Conservation (phyloP, 2,329 filamentous ascomycete species). For the Alternaria atra region DNA sequence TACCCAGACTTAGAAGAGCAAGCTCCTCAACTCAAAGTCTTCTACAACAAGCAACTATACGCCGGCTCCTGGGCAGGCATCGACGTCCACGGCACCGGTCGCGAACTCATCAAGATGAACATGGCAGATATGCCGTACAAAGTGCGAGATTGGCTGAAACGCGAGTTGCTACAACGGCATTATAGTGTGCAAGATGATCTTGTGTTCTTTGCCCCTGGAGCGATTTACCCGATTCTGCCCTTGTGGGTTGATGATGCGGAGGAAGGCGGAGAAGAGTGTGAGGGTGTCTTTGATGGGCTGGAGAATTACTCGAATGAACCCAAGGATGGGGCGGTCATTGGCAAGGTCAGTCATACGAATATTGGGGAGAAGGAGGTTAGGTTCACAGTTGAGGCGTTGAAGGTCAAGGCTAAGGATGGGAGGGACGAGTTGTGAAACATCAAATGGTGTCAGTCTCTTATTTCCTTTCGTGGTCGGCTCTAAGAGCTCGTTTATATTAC, state of each 20-base stretch:
- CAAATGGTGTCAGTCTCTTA: not conserved
- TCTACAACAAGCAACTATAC: constrained; percentile 52
- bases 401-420: constrained; percentile 27
- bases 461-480: not conserved
- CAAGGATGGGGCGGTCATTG: constrained; percentile 42
- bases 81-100: constrained; percentile 62
- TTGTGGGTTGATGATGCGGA: constrained; percentile 58
- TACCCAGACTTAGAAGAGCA: constrained; percentile 44
- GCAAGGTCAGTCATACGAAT: constrained; percentile 36
- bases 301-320: constrained; percentile 43
- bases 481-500: not conserved
- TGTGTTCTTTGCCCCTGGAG: constrained; percentile 64
- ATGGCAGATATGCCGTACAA: constrained; percentile 56
- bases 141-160: constrained; percentile 58
- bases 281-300: constrained; percentile 48
- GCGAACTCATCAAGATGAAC: constrained; percentile 60
- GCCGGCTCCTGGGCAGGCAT: constrained; percentile 63
- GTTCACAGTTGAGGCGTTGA: constrained; percentile 44
- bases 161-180: constrained; percentile 52
- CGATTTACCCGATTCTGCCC: constrained; percentile 60
- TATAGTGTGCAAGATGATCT: constrained; percentile 55
- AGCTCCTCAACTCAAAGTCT: constrained; percentile 48
- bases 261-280: constrained; percentile 52
- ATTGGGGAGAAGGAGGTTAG: constrained; percentile 39
- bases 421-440: constrained; percentile 38